Conservation (phyloP, 179 eudicot genomes). For the Amaranthus tricolor region DNA sequence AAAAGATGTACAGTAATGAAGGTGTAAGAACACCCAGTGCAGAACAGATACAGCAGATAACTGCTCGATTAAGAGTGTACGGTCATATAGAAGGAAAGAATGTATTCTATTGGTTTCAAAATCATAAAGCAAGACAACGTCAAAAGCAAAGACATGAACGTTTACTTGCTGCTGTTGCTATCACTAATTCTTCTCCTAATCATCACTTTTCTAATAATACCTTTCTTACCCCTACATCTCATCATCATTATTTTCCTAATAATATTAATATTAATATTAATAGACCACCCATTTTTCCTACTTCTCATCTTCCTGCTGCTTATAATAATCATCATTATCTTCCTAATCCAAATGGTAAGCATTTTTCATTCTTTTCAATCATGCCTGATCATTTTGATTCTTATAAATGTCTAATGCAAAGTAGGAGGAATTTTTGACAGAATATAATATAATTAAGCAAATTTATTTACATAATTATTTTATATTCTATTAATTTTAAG, state of each 20-base stretch:
- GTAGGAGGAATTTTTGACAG: no score
- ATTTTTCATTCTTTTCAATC: background rate
- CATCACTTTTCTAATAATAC: background rate
- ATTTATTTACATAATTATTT: no score
- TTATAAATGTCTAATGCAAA: no score
- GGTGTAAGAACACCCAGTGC: constrained; percentile 78
- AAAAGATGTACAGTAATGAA: constrained; percentile 48
- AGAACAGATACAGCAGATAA: constrained; percentile 75
- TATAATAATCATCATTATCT: constrained; percentile 13
- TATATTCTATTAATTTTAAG: no score
- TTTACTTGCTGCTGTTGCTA: constrained; percentile 32
- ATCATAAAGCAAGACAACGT: constrained; percentile 82
- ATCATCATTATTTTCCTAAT: constrained; percentile 5
- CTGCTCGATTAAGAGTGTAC: constrained; percentile 43
- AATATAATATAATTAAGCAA: no score
- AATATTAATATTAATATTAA: background rate
- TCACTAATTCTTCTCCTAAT: constrained; percentile 17
- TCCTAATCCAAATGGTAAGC: constrained; percentile 29
- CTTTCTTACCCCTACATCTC: background rate
- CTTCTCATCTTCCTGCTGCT: constrained; percentile 11
- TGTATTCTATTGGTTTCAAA: constrained; percentile 89
- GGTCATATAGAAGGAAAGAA: constrained; percentile 80
- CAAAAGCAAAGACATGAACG: constrained; percentile 67
- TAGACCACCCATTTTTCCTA: background rate
- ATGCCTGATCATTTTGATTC: no score